Base-by-base conservation (phyloP, 495 filamentous ascomycete genomes). In the Corynascus novoguineensis region DNA sequence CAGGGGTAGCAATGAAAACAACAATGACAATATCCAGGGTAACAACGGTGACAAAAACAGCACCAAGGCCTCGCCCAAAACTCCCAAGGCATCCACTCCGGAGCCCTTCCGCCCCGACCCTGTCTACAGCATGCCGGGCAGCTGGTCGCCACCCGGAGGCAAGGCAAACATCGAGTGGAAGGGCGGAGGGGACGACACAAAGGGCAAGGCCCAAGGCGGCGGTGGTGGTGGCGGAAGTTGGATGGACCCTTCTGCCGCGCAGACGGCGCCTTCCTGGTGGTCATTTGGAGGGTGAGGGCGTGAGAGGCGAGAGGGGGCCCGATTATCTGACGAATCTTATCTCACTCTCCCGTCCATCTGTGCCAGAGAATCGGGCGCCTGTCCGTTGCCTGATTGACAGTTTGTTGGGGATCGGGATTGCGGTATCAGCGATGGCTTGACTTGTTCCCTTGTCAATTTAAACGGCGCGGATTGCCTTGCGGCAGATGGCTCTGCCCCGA, bases 41-140 rank as follows among this genome's bases (percentile, higher is more conserved):
- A 61, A 64, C 61, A 48, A 53, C 45, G n/a, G 45, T 15, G 31
- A 37, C 50, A 35, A 44, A 19, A 37, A 17, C 42, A 40, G 44
- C 22, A 50, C 48, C 19, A 52, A 29, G 27, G 15, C 40, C 32
- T 57, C n/a, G 17, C 17, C 37, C 35, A 46, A 48, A 9, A 32
- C 55, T 21, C 17, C 49, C 35, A 46, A 48, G 5, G 24, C 55
- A 19, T 12, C 49, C n/a, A 32, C 57, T 31, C 21, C 41, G 3
- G 6, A 34, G n/a, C n/a, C n/a, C 48, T 22, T 27, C 14, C 48
- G 29, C 17, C 44, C 45, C 57, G 24, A 25, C 9, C 44, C 50
- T 8, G 40, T 22, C 21, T 17, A 5, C 24, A 49, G 32, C 45
- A 57, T 57, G 54, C 54, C 54, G 24, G 54, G 54, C 28, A 49